Percentiles rank a stretch among this genome's conserved stretches.
These are phyloP conservation scores for Saccharum spontaneum DNA, from an alignment of 176 grass and related monocot genomes.

Conservation along the genomic window DNA sequence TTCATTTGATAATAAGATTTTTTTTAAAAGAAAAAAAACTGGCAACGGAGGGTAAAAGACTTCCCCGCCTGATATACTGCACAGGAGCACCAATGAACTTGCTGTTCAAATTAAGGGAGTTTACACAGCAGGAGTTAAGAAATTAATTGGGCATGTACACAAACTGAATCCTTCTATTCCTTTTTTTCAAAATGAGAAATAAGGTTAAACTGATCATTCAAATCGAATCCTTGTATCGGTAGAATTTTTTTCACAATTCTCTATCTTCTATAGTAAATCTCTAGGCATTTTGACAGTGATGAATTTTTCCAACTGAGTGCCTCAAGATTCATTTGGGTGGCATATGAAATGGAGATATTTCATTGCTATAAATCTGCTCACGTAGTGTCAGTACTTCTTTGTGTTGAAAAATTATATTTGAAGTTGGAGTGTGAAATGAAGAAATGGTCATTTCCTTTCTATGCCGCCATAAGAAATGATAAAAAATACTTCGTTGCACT, in stretches of 20 bases:
- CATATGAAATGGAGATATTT: neutral
- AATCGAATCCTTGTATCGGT: neutral
- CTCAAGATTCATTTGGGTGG: conserved; percentile 3
- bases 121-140: neutral
- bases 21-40: too few species aligned
- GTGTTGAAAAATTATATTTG: conserved; percentile 11
- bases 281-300: neutral
- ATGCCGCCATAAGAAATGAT: conserved; percentile 34
- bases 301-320: neutral
- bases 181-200: neutral
- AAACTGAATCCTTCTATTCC: neutral
- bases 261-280: neutral
- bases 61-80: too few species aligned
- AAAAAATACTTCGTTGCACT: conserved; percentile 2
- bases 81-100: too few species aligned
- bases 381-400: neutral
- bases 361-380: conserved; percentile 1
- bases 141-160: neutral
- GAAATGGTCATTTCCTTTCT: conserved; percentile 30
- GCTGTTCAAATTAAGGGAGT: too few species aligned
- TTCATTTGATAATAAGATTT: conserved; percentile 21
- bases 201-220: neutral
- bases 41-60: too few species aligned
- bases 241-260: neutral
- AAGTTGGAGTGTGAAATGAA: conserved; percentile 31